phyloP scores from a whole-genome alignment of 495 filamentous ascomycete species.

The Hamigera avellanea region DNA sequence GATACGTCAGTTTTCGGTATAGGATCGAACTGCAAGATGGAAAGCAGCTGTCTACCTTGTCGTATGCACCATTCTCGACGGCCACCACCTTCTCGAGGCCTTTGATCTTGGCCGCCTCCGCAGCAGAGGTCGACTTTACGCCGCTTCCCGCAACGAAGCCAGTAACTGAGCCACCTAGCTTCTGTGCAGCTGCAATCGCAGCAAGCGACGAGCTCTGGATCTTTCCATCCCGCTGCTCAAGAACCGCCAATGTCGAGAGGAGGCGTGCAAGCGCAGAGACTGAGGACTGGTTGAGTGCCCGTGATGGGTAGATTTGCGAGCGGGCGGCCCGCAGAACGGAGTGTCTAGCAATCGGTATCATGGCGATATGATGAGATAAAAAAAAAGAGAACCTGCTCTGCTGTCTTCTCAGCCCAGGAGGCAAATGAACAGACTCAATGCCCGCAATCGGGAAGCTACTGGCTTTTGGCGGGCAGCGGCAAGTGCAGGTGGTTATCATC shows the following conservation, averaged over 20 bases:
- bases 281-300: constrained; percentile 20
- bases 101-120: constrained; percentile 77
- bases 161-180: constrained; percentile 75
- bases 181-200: constrained; percentile 76
- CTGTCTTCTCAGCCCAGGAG: too few relatives aligned
- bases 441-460: constrained; percentile 3
- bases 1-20: background rate
- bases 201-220: constrained; percentile 73
- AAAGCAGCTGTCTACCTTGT: constrained; percentile 49
- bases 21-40: background rate
- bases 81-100: constrained; percentile 85
- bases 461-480: constrained; percentile 19
- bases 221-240: constrained; percentile 89
- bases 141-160: constrained; percentile 79
- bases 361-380: constrained; percentile 10
- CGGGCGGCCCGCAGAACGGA: constrained; percentile 39
- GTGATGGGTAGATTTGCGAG: constrained; percentile 24
- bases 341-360: constrained; percentile 32
- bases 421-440: too few relatives aligned
- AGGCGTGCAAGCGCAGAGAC: constrained; percentile 50
- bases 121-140: constrained; percentile 62
- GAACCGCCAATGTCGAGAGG: constrained; percentile 77
- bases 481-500: constrained; percentile 9
- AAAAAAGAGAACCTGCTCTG: constrained; percentile 5
- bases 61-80: constrained; percentile 80